phyloP scores from a whole-genome alignment of 495 filamentous ascomycete species.

The Acidomyces sp. region DNA sequence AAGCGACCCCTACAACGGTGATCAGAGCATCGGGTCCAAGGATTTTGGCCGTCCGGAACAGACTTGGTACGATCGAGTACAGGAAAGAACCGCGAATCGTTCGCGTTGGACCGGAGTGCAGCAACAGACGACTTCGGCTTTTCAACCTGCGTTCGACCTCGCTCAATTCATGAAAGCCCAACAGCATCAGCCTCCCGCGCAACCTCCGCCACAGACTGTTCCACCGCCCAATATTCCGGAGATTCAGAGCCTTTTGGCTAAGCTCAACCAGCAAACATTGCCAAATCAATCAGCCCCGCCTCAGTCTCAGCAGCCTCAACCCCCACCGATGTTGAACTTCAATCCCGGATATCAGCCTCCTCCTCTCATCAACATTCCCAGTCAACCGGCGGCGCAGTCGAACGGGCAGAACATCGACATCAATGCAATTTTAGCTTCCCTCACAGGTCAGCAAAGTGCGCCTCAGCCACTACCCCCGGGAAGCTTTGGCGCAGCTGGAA shows the following conservation, averaged over 20 bases:
- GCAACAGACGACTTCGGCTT: neutral
- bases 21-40: constrained; percentile 25
- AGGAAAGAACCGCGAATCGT: constrained; percentile 7
- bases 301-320: constrained; percentile 25
- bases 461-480: neutral
- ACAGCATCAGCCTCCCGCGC: constrained; percentile 13
- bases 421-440: constrained; percentile 10
- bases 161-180: neutral
- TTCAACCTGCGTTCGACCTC: neutral
- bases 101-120: constrained; percentile 2
- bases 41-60: constrained; percentile 11
- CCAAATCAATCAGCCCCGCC: too few species aligned
- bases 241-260: constrained; percentile 38
- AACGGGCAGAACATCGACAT: constrained; percentile 7
- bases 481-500: constrained; percentile 4
- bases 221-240: constrained; percentile 6
- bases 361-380: neutral
- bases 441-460: constrained; percentile 1
- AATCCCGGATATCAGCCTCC: constrained; percentile 13
- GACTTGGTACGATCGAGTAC: constrained; percentile 13
- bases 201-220: constrained; percentile 14
- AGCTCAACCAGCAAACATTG: constrained; percentile 27
- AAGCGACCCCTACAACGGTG: constrained; percentile 29
- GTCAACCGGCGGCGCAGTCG: neutral
- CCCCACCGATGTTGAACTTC: constrained; percentile 24